Conservation (phyloP, 257 asterid genomes). For the Catharanthus roseus region DNA sequence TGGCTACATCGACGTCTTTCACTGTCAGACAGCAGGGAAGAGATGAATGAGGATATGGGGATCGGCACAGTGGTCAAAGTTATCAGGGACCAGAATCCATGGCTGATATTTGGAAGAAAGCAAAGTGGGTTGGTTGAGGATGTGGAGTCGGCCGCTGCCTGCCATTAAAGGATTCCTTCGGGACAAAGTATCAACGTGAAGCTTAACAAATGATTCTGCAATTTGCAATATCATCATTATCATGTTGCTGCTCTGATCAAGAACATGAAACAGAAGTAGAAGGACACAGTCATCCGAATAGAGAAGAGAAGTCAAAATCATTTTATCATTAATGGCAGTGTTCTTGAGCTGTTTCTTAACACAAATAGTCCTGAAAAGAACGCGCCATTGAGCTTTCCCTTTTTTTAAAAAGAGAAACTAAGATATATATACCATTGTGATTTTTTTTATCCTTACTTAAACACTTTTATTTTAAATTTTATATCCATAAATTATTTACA, state of each 20-base stretch:
- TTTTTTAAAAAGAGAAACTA: too few species aligned
- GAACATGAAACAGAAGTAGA: neutral
- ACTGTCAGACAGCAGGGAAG: neutral
- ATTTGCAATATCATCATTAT: neutral
- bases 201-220: neutral
- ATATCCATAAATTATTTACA: too few species aligned
- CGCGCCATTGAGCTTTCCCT: too few species aligned
- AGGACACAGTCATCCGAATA: neutral
- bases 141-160: neutral
- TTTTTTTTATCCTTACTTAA: too few species aligned
- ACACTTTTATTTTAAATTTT: too few species aligned
- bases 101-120: neutral
- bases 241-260: neutral
- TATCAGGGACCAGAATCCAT: slow-evolving; percentile 1
- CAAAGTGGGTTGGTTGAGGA: neutral
- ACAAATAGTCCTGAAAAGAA: too few species aligned
- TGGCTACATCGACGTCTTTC: neutral
- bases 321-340: too few species aligned
- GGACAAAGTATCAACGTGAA: neutral
- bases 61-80: neutral
- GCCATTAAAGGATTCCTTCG: neutral
- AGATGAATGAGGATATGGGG: neutral
- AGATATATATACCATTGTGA: too few species aligned
- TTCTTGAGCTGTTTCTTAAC: too few species aligned
- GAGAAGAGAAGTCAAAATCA: too few species aligned